phyloP scores from a whole-genome alignment of 2,329 filamentous ascomycete genomes.

The Fusarium tricinctum region DNA sequence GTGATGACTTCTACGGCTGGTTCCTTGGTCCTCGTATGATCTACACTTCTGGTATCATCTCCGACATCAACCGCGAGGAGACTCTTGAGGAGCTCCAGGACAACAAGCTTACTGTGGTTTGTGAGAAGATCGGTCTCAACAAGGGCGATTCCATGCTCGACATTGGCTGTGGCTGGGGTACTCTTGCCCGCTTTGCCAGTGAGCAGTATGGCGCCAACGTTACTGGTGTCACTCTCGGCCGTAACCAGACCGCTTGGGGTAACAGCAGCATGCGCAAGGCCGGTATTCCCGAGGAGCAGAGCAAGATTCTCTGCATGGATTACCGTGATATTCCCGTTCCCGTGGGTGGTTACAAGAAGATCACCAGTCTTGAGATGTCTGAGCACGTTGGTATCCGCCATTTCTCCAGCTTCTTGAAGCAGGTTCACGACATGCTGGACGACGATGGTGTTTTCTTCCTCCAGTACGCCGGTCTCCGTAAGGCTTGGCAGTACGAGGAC shows the following conservation, averaged over 20 bases:
- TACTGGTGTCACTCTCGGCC: slow-evolving; percentile 92
- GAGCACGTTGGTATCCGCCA: slow-evolving; percentile 98
- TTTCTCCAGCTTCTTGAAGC: slow-evolving; percentile 82
- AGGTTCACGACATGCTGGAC: slow-evolving; percentile 95
- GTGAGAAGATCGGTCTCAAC: slow-evolving; percentile 92
- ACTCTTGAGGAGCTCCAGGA: slow-evolving; percentile 95
- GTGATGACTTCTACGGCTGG: slow-evolving; percentile 98
- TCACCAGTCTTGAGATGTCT: slow-evolving; percentile 98
- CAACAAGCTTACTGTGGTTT: slow-evolving; percentile 95
- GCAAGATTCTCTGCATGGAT: slow-evolving; percentile 93
- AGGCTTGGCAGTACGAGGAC: slow-evolving; percentile 98
- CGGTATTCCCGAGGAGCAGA: slow-evolving; percentile 88
- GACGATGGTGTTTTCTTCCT: slow-evolving; percentile 97
- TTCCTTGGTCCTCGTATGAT: slow-evolving; percentile 99
- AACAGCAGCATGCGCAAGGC: slow-evolving; percentile 88
- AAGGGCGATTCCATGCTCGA: slow-evolving; percentile 87
- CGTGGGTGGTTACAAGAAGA: slow-evolving; percentile 82
- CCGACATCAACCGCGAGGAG: slow-evolving; percentile 89
- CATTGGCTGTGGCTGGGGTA: slow-evolving; percentile 98
- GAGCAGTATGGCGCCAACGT: slow-evolving; percentile 89
- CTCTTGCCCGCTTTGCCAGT: slow-evolving; percentile 91
- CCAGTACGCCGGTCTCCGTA: slow-evolving; percentile 93
- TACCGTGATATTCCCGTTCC: slow-evolving; percentile 93
- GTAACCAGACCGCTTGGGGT: slow-evolving; percentile 97
- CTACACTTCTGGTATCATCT: slow-evolving; percentile 96